Conservation (phyloP, 169 alveolate genomes). For the Babesia bigemina region DNA sequence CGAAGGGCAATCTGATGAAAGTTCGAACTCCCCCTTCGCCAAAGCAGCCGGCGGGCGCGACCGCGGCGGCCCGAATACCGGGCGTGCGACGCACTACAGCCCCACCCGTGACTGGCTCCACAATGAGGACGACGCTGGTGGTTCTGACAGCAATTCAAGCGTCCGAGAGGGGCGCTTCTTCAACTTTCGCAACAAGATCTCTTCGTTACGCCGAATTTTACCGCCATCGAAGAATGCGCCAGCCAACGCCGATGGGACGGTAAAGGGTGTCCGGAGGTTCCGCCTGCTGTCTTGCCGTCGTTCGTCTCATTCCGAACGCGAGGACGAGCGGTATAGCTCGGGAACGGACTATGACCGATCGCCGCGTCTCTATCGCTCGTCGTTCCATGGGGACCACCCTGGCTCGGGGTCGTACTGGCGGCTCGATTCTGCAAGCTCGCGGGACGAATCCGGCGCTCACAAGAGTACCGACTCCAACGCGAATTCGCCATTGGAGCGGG, state of each 20-base stretch:
- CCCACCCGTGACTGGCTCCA: too few relatives aligned
- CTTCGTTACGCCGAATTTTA: constrained; percentile 33
- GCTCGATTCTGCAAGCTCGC: neutral
- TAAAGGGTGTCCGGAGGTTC: neutral
- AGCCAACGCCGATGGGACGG: neutral
- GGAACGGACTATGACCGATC: constrained; percentile 3
- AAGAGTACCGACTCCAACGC: neutral
- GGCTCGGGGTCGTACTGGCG: neutral
- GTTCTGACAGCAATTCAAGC: neutral
- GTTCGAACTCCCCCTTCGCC: too few relatives aligned
- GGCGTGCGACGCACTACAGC: too few relatives aligned
- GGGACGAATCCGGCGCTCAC: neutral
- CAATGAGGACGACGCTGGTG: too few relatives aligned
- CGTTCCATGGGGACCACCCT: neutral
- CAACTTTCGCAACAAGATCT: constrained; percentile 40
- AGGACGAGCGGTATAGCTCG: constrained; percentile 4
- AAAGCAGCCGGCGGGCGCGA: too few relatives aligned
- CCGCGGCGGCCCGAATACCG: too few relatives aligned
- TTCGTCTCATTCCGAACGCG: constrained; percentile 3
- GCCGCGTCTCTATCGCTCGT: neutral
- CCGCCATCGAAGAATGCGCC: constrained; percentile 35
- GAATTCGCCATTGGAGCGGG: constrained; percentile 12
- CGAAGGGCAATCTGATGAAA: too few relatives aligned
- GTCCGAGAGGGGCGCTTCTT: constrained; percentile 50
- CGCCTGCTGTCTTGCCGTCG: neutral